Evolutionary conservation across 75 land plant genomes (phyloP).

Genomic region (Ceratopteris richardii): DNA sequence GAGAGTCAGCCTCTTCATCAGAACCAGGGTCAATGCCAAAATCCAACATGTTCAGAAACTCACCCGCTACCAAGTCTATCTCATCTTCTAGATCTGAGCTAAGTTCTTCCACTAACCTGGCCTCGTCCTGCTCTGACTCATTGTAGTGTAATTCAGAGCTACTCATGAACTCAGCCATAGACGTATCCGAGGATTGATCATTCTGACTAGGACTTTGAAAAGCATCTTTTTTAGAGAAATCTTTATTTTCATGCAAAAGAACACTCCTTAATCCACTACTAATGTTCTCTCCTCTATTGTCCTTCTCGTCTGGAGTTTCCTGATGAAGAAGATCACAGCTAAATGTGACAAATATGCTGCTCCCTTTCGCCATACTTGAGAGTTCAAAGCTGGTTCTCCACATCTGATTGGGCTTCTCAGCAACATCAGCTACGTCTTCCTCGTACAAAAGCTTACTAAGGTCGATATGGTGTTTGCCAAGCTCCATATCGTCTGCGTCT

Average conservation of each 20-base stretch:
- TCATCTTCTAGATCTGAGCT: constrained; percentile 20
- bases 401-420: not conserved
- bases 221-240: too few relatives aligned
- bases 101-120: not conserved
- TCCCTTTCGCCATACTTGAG: constrained; percentile 23
- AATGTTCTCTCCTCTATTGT: not conserved
- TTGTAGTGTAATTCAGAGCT: too few relatives aligned
- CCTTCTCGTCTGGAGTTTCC: constrained; percentile 2
- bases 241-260: too few relatives aligned
- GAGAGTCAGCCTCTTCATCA: not conserved
- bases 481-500: constrained; percentile 79
- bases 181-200: too few relatives aligned
- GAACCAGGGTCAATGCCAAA: not conserved
- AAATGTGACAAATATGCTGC: constrained; percentile 24
- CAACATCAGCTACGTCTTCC: not conserved
- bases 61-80: constrained; percentile 14
- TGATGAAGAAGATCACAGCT: constrained; percentile 18
- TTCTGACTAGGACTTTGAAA: too few relatives aligned
- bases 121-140: not conserved
- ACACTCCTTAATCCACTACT: too few relatives aligned
- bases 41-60: constrained; percentile 23
- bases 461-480: constrained; percentile 66
- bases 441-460: constrained; percentile 57
- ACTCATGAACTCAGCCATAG: not conserved
- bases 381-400: constrained; percentile 36